phyloP scores from a whole-genome alignment of 2,329 filamentous ascomycete species.

The Colletotrichum echinochloae region DNA sequence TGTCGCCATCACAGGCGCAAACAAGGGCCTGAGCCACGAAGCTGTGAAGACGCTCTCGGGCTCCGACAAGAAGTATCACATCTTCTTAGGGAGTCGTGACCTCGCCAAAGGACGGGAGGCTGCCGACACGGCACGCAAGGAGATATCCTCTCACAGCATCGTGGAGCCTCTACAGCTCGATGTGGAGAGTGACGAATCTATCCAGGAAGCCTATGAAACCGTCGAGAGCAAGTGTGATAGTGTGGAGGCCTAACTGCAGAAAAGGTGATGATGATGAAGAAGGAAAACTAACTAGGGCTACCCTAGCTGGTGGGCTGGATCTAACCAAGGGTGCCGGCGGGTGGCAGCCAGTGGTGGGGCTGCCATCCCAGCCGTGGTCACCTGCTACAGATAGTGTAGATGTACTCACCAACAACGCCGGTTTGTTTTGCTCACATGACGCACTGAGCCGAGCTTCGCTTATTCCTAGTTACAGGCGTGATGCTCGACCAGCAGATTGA shows the following conservation, averaged over 20 bases:
- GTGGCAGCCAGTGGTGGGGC: too few relatives aligned
- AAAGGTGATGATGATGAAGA: too few relatives aligned
- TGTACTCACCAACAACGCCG: conserved; percentile 51
- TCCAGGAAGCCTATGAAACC: conserved; percentile 38
- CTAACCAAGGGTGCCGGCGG: too few relatives aligned
- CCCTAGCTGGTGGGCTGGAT: too few relatives aligned
- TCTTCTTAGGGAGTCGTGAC: conserved; percentile 46
- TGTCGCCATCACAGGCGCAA: conserved; percentile 42
- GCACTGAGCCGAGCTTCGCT: too few relatives aligned
- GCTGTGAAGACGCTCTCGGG: conserved; percentile 43
- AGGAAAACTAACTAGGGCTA: too few relatives aligned
- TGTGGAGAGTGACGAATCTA: conserved; percentile 40
- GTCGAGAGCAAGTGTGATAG: conserved; percentile 39
- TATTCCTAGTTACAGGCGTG: too few relatives aligned
- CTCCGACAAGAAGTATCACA: conserved; percentile 41
- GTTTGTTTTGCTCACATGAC: too few relatives aligned
- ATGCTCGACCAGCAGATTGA: conserved; percentile 30
- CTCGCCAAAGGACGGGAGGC: conserved; percentile 44
- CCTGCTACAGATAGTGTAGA: conserved; percentile 43
- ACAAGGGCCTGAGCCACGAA: conserved; percentile 47
- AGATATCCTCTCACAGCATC: conserved; percentile 8
- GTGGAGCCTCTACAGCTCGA: conserved; percentile 41
- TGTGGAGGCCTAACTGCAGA: too few relatives aligned
- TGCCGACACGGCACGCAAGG: neutral
- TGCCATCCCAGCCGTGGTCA: too few relatives aligned